Base-by-base conservation (phyloP, 306 rosid species). In the Elaeagnus macrophylla region DNA sequence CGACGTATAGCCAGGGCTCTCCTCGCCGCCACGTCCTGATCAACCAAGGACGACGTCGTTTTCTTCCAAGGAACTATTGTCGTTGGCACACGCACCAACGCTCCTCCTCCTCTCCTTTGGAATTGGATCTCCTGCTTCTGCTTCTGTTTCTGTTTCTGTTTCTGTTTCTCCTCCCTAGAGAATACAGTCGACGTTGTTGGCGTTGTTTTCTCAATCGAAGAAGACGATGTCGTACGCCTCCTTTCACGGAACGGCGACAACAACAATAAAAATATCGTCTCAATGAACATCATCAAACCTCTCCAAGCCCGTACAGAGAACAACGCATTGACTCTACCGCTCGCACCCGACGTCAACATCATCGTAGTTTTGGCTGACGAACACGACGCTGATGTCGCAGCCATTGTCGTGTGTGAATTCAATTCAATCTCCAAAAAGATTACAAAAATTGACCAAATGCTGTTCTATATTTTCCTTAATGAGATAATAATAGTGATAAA, bases 301-400 rank as follows among this genome's bases (percentile, higher is more conserved):
- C 75, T 77, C 74, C 82, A 54, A 1, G 81, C 76, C 32, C 77
- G 82, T 12, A 64, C 32, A 7, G 96, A 80, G 43, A 78, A 63
- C 58, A 83, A 38, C 37, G 91, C 88, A 60, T 38, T 70, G 25
- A 86, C 49, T 8, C 91, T 66, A 2, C 95, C 85, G 16, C 85
- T 83, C 0, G 91, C 88, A 1, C 95, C 95, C 5, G 95, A 86
- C n/a, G 93, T 83, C 17, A 86, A 50, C 5, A 83, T 59, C 42
- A 75, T 15, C 39, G 74, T 7, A 19, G 72, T 3, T 42, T 66
- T 11, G 1, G 80, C 47, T 11, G 65, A 19, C 12, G 65, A 40
- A n/a, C n/a, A n/a, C n/a, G n/a, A n/a, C n/a, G n/a, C n/a, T n/a
- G n/a, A n/a, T n/a, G n/a, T n/a, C n/a, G n/a, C n/a, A n/a, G n/a